Conservation (phyloP, 2,329 filamentous ascomycete genomes). For the Coleophoma crateriformis region DNA sequence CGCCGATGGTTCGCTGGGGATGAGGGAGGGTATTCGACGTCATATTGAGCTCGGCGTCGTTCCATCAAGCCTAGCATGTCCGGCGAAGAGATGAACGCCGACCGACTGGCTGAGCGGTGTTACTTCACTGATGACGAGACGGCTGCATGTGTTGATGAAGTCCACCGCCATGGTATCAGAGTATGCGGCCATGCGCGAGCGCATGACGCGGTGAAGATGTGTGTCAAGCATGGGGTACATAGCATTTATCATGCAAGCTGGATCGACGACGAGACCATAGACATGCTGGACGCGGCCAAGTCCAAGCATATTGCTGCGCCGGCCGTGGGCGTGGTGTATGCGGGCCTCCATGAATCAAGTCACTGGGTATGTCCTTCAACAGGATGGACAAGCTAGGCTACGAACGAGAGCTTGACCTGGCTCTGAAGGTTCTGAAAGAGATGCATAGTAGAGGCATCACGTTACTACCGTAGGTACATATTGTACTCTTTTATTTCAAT, state of each 20-base stretch:
- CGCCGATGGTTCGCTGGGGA: constrained; percentile 33
- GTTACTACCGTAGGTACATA: constrained; percentile 27
- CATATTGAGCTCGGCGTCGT: constrained; percentile 34
- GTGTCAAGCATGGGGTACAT: constrained; percentile 36
- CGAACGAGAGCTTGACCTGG: constrained; percentile 32
- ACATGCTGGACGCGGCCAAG: constrained; percentile 32
- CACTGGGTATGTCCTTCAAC: constrained; percentile 33
- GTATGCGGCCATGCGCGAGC: constrained; percentile 38
- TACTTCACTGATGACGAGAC: constrained; percentile 39
- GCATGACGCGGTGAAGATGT: constrained; percentile 36
- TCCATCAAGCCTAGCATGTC: constrained; percentile 38
- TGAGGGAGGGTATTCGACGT: constrained; percentile 32
- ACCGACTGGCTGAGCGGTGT: constrained; percentile 33
- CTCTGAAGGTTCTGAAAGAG: constrained; percentile 32
- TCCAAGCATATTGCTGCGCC: constrained; percentile 33
- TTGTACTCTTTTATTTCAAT: too few species aligned
- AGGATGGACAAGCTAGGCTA: constrained; percentile 38
- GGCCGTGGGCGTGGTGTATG: constrained; percentile 35
- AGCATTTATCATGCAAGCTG: constrained; percentile 40
- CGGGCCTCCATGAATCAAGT: constrained; percentile 22
- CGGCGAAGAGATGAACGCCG: constrained; percentile 13
- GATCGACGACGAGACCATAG: constrained; percentile 33
- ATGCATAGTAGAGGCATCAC: constrained; percentile 38
- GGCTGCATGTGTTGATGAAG: constrained; percentile 39
- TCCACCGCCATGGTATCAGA: constrained; percentile 28